Percentiles rank a stretch among this genome's conserved stretches.
These are phyloP conservation scores for Silene uniflora DNA, from an alignment of 148 eudicot species.

Conservation along the genomic window DNA sequence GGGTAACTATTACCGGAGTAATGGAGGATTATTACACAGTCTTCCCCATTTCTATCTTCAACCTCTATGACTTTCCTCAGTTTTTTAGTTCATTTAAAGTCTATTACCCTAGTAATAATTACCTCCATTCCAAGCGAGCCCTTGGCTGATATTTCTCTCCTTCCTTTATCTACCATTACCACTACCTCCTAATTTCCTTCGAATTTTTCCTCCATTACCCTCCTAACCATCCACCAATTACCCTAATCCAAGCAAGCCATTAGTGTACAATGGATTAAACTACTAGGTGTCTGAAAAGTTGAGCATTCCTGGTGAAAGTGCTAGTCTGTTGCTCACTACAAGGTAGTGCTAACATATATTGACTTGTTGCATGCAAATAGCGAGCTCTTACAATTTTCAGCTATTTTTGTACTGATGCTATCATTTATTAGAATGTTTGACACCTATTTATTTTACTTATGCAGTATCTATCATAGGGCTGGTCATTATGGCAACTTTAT, in stretches of 20 bases:
- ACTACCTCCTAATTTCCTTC: background rate
- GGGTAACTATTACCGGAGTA: no score
- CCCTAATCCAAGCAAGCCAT: background rate
- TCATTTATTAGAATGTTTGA: constrained; percentile 1
- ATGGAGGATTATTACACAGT: no score
- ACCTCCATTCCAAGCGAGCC: no score
- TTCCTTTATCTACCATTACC: background rate
- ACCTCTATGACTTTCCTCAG: no score
- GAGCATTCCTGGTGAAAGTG: background rate
- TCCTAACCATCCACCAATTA: no score
- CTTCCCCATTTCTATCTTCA: no score
- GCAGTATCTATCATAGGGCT: constrained; percentile 88
- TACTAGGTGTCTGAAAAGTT: background rate
- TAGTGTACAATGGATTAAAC: background rate
- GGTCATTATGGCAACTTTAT: constrained; percentile 81
- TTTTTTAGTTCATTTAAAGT: no score
- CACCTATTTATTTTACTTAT: constrained; percentile 15
- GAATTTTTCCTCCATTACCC: no score
- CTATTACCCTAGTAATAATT: no score
- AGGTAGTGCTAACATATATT: background rate
- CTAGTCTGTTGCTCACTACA: background rate
- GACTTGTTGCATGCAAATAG: background rate
- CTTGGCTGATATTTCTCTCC: background rate
- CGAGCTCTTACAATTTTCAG: background rate
- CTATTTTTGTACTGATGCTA: background rate